These are phyloP conservation scores for Antarctomyces pellizariae DNA, from an alignment of 495 filamentous ascomycete species.

Conservation along the genomic window DNA sequence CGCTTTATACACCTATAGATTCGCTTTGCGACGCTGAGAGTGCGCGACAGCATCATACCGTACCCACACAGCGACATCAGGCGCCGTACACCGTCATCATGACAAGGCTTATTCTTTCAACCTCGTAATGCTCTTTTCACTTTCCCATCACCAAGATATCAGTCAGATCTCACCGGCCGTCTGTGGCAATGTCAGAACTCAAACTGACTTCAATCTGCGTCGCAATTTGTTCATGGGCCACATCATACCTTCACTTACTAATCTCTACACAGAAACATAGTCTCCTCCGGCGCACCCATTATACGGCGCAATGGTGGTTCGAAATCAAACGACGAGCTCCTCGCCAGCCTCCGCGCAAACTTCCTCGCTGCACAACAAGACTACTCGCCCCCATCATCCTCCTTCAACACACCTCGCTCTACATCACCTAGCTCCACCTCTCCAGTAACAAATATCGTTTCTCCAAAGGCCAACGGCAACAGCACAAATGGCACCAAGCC, in stretches of 20 bases:
- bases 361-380: slow-evolving; percentile 48
- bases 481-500: slow-evolving; percentile 7
- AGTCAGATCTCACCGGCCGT: slow-evolving; percentile 3
- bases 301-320: slow-evolving; percentile 48
- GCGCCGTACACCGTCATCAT: slow-evolving; percentile 15
- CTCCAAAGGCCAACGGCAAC: slow-evolving; percentile 10
- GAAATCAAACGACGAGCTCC: slow-evolving; percentile 74
- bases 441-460: too few relatives aligned
- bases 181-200: background rate
- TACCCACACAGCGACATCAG: background rate
- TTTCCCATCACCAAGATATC: slow-evolving; percentile 6
- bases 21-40: too few relatives aligned
- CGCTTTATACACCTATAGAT: too few relatives aligned
- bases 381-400: slow-evolving; percentile 15
- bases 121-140: slow-evolving; percentile 33
- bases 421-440: too few relatives aligned
- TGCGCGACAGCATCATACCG: too few relatives aligned
- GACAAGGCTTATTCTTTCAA: slow-evolving; percentile 71
- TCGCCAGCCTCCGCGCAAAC: slow-evolving; percentile 62
- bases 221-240: slow-evolving; percentile 4
- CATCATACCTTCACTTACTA: too few relatives aligned
- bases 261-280: slow-evolving; percentile 71
- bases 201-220: background rate
- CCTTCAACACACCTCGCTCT: slow-evolving; percentile 9
- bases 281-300: slow-evolving; percentile 54